Percentiles rank a stretch among this genome's conserved stretches.
Evolutionary conservation across 148 eudicot genomes (phyloP).

Genomic region (Persicaria tinctoria): DNA sequence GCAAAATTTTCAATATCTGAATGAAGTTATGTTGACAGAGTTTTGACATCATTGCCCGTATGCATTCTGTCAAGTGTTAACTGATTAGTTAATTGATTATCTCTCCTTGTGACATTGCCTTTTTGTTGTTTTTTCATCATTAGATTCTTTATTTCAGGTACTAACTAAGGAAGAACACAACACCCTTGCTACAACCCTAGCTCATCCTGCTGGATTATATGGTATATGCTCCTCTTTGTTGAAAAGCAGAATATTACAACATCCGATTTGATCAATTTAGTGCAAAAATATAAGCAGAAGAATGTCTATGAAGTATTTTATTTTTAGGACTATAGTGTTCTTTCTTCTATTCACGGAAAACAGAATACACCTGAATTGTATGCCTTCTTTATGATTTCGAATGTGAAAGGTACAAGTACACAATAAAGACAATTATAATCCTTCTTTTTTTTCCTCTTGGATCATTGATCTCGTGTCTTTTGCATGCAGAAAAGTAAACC

Average conservation of each 20-base stretch:
- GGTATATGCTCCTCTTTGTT: constrained; percentile 35
- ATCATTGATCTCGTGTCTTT: neutral
- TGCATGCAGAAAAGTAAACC: neutral
- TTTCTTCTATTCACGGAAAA: neutral
- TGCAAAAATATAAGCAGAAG: neutral
- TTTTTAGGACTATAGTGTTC: neutral
- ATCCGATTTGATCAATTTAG: neutral
- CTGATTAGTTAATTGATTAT: constrained; percentile 1
- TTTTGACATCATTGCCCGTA: constrained; percentile 83
- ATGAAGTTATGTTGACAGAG: constrained; percentile 46
- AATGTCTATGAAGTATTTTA: neutral
- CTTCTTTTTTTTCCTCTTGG: neutral
- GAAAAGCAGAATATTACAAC: neutral
- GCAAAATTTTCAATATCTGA: constrained; percentile 54
- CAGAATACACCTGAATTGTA: neutral
- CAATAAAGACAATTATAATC: neutral
- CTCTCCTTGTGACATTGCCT: neutral
- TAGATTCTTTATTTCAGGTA: constrained; percentile 31
- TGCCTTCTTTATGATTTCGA: neutral
- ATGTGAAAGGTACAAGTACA: neutral
- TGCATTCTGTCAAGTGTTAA: constrained; percentile 16
- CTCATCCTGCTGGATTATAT: constrained; percentile 84
- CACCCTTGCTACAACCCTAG: constrained; percentile 78
- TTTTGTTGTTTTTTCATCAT: neutral
- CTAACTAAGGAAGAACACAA: constrained; percentile 71